phyloP scores from a whole-genome alignment of 2,329 filamentous ascomycete genomes.

The Plenodomus biglobosus region DNA sequence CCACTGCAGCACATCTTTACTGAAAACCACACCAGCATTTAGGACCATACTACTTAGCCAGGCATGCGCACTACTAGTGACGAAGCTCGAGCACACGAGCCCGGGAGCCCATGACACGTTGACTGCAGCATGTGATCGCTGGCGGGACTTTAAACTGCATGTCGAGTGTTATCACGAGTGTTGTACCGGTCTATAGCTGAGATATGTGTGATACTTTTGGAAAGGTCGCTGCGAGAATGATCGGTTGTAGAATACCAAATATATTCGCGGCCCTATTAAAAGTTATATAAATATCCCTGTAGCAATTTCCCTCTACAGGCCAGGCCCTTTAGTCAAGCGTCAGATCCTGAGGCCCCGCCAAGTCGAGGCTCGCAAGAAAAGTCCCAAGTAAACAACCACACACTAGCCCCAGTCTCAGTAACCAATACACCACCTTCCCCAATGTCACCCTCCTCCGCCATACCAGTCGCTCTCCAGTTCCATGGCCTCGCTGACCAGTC shows the following conservation, averaged over 20 bases:
- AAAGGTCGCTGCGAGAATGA: no score
- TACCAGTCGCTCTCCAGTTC: not conserved
- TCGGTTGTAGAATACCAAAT: no score
- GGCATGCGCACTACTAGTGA: conserved; percentile 38
- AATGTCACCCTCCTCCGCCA: conserved; percentile 6
- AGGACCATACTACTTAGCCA: conserved; percentile 38
- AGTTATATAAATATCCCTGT: not conserved
- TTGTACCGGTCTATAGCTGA: conserved; percentile 45
- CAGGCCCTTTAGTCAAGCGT: not conserved
- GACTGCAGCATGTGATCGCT: conserved; percentile 42
- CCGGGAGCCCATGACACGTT: conserved; percentile 40
- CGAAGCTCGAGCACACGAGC: conserved; percentile 38
- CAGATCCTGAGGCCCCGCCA: conserved; percentile 13
- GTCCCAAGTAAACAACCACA: conserved; percentile 13
- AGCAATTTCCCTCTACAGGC: conserved; percentile 3
- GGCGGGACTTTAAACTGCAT: conserved; percentile 39
- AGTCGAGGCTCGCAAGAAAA: conserved; percentile 18
- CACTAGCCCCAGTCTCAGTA: conserved; percentile 9
- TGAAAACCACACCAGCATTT: conserved; percentile 33
- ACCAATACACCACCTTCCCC: conserved; percentile 14
- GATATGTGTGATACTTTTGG: conserved; percentile 30
- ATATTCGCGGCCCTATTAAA: no score
- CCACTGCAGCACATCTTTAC: conserved; percentile 34
- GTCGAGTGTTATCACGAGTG: conserved; percentile 37
- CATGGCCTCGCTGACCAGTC: conserved; percentile 1